Base-by-base conservation (phyloP, 352 stramenopile species). In the Heterotrichella gracilis region DNA sequence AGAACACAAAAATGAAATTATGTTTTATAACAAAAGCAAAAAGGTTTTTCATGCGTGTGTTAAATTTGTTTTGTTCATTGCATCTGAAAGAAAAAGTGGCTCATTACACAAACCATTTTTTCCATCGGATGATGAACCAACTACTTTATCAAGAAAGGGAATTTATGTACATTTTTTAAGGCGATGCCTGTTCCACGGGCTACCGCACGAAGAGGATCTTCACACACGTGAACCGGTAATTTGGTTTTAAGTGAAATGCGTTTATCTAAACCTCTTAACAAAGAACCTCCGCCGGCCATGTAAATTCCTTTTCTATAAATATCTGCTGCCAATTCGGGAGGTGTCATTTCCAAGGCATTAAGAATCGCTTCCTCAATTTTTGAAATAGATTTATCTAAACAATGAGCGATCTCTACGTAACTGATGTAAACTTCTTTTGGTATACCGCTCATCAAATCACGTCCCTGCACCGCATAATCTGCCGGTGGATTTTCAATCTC, bases 1-100 rank as follows among this genome's bases (percentile, higher is more conserved):
- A 53, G n/a, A 53, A 53, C 9, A 53, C n/a, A n/a, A 53, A 53
- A 53, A 53, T 53, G n/a, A 53, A 53, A n/a, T 53, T 53, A 53
- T 53, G 32, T n/a, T 53, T 53, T 53, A 53, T 53, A 53, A 53
- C 9, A 53, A 53, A 53, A 17, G 32, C 32, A n/a, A 53, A 53
- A 17, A 53, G n/a, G 32, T 53, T 53, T 53, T 53, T 53, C 32
- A 53, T n/a, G 32, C n/a, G 9, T 53, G 9, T n/a, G n/a, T n/a
- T n/a, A n/a, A n/a, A n/a, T n/a, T n/a, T n/a, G n/a, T n/a, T n/a
- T n/a, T n/a, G n/a, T n/a, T n/a, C n/a, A n/a, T n/a, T n/a, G n/a
- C n/a, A n/a, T n/a, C n/a, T n/a, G n/a, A n/a, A n/a, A n/a, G n/a
- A n/a, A n/a, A n/a, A n/a, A n/a, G n/a, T n/a, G n/a, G n/a, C n/a